Evolutionary conservation across 108 stramenopile genomes (phyloP).

Genomic region (Cyclotella choctawhatcheeana): DNA sequence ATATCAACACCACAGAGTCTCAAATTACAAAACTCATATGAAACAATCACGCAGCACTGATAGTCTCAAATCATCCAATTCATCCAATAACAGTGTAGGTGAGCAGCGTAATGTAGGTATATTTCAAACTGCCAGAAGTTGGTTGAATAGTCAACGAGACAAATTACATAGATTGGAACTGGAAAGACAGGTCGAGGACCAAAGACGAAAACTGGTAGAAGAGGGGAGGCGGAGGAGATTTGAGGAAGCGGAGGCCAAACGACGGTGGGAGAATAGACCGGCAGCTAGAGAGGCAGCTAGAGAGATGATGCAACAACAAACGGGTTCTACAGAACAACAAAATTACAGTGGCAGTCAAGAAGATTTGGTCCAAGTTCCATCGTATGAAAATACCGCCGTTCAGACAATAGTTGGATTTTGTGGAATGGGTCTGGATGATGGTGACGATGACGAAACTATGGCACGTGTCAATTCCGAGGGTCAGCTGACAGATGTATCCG

Average conservation of each 20-base stretch:
- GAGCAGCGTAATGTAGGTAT: background rate
- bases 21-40: background rate
- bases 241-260: constrained; percentile 5
- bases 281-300: background rate
- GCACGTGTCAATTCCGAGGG: constrained; percentile 36
- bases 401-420: constrained; percentile 24
- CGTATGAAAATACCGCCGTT: background rate
- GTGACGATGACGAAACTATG: constrained; percentile 28
- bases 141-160: constrained; percentile 47
- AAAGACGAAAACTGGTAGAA: constrained; percentile 44
- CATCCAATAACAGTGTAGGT: background rate
- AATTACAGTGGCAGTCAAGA: background rate
- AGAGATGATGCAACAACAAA: constrained; percentile 8
- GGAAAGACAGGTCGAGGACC: constrained; percentile 54
- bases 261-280: constrained; percentile 6
- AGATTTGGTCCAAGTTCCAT: background rate
- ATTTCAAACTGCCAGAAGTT: constrained; percentile 42
- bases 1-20: constrained; percentile 9
- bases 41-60: background rate
- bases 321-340: background rate
- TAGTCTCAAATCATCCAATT: background rate
- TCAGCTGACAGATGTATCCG: constrained; percentile 28
- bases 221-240: constrained; percentile 41
- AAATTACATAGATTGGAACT: constrained; percentile 43
- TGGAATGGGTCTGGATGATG: constrained; percentile 31